A percentile compares a stretch with the other conserved stretches of the same genome.
Conservation (phyloP, 225 moss, liverwort and hornwort genomes). For the Climacium dendroides region DNA sequence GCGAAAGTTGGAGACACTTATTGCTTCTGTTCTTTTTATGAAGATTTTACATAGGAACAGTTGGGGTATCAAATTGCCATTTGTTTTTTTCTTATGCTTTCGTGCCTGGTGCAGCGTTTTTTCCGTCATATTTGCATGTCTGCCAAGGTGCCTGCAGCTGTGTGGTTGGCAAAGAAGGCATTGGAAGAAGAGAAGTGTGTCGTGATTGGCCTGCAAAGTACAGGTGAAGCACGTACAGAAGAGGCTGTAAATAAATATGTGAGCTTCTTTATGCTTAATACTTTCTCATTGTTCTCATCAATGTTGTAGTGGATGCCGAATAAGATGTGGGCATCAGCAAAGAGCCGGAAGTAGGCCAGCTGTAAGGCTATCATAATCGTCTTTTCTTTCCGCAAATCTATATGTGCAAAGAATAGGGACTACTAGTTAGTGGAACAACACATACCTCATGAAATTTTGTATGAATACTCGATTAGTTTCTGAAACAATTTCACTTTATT, state of each 20-base stretch:
- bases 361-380: background rate
- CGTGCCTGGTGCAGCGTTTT: slow-evolving; percentile 50
- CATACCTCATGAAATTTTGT: background rate
- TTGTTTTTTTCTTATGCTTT: background rate
- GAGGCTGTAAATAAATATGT: slow-evolving; percentile 96
- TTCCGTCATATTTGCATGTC: slow-evolving; percentile 99
- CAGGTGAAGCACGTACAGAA: slow-evolving; percentile 98
- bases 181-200: slow-evolving; percentile 90
- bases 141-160: slow-evolving; percentile 95
- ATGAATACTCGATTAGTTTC: background rate
- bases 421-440: background rate
- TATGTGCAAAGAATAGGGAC: background rate
- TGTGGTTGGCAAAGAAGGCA: slow-evolving; percentile 76
- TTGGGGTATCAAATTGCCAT: background rate
- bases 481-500: background rate
- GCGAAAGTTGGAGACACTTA: background rate
- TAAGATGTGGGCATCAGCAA: background rate
- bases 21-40: background rate
- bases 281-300: background rate
- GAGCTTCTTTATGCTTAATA: slow-evolving; percentile 5
- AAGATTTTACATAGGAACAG: background rate
- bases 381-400: background rate
- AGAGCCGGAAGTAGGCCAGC: background rate
- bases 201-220: slow-evolving; percentile 97
- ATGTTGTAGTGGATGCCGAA: background rate